These are phyloP conservation scores for Thermomucor indicae-seudaticae DNA, from an alignment of 371 early-diverging fungal genomes.

Conservation along the genomic window DNA sequence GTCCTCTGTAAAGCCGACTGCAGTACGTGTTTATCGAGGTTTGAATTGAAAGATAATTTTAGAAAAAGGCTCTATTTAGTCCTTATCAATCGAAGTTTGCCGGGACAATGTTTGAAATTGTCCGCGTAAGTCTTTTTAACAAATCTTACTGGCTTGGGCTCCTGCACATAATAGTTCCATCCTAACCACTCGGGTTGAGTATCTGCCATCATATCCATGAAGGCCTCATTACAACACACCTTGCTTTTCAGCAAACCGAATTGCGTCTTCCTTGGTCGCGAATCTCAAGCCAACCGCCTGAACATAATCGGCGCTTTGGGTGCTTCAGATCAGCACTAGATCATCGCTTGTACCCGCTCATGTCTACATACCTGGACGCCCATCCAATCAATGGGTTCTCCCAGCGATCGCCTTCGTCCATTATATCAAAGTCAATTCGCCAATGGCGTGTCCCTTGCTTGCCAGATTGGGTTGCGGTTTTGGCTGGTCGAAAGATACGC, in stretches of 20 bases:
- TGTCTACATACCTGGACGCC: conserved; percentile 70
- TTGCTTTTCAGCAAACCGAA: conserved; percentile 90
- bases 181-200: conserved; percentile 21
- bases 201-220: background rate
- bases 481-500: conserved; percentile 81
- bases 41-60: no score
- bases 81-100: conserved; percentile 72
- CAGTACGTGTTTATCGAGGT: no score
- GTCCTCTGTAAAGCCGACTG: no score
- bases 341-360: background rate
- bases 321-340: no score
- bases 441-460: conserved; percentile 74
- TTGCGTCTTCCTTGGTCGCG: conserved; percentile 81
- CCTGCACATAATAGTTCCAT: conserved; percentile 87
- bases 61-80: conserved; percentile 91
- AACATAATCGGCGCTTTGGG: conserved; percentile 73
- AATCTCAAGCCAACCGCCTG: conserved; percentile 88
- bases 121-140: conserved; percentile 83
- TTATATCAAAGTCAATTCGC: conserved; percentile 78
- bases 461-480: conserved; percentile 86
- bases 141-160: conserved; percentile 72
- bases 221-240: conserved; percentile 41
- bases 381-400: conserved; percentile 95
- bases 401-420: conserved; percentile 79
- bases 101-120: conserved; percentile 84